phyloP scores from a whole-genome alignment of 257 asterid genomes.

The Nicotiana obtusifolia region DNA sequence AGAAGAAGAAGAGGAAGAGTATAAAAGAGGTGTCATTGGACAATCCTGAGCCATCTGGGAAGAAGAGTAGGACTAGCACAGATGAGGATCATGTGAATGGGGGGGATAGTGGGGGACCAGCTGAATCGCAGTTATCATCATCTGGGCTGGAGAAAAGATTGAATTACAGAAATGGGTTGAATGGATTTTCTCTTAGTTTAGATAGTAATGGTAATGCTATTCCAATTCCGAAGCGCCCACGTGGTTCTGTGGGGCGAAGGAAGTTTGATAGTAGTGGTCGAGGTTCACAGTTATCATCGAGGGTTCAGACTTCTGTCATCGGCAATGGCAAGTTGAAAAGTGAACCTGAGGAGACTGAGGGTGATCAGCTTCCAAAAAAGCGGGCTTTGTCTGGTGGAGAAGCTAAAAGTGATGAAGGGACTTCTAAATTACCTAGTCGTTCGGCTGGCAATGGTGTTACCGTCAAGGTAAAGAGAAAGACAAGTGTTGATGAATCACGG shows the following conservation, averaged over 20 bases:
- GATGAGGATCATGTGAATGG: conserved; percentile 36
- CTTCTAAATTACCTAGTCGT: conserved; percentile 21
- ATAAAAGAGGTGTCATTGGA: conserved; percentile 50
- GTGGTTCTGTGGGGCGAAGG: conserved; percentile 64
- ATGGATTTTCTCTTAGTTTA: conserved; percentile 52
- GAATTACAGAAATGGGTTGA: conserved; percentile 31
- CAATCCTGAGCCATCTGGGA: conserved; percentile 43
- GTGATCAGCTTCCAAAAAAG: conserved; percentile 3
- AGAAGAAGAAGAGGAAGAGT: conserved; percentile 54
- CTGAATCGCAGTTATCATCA: conserved; percentile 10
- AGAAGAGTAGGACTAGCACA: conserved; percentile 44
- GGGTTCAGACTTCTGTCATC: conserved; percentile 33
- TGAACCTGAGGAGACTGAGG: conserved; percentile 32
- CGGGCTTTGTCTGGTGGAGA: conserved; percentile 18
- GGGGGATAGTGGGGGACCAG: conserved; percentile 26
- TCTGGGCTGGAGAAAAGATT: conserved; percentile 29
- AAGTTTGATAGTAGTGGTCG: conserved; percentile 35
- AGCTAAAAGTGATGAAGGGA: conserved; percentile 30
- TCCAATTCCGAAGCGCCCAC: conserved; percentile 78
- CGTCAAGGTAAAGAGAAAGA: conserved; percentile 35
- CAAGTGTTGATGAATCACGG: conserved; percentile 30
- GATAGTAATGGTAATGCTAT: conserved; percentile 49
- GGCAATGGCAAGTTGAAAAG: conserved; percentile 26
- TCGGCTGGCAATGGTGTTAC: conserved; percentile 26
- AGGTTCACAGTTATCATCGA: conserved; percentile 24